Conservation (phyloP, 2,329 filamentous ascomycete species). For the Fonsecaea pedrosoi region DNA sequence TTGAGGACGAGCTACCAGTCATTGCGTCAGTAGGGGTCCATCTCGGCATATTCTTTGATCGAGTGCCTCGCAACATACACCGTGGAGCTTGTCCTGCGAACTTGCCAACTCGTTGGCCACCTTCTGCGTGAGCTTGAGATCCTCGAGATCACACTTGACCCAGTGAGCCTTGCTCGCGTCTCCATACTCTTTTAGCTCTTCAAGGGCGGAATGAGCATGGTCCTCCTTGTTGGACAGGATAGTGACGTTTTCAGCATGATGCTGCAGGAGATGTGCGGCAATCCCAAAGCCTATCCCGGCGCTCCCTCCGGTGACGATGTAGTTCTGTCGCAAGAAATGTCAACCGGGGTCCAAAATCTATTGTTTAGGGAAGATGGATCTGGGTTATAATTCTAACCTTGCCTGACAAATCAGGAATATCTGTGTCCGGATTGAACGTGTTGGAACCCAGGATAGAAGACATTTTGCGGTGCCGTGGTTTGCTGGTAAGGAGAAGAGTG, state of each 20-base stretch:
- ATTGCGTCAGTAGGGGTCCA: background rate
- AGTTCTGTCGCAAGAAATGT: constrained; percentile 45
- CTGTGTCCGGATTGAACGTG: constrained; percentile 45
- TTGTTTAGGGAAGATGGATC: background rate
- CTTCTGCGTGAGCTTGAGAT: constrained; percentile 54
- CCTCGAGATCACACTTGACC: constrained; percentile 55
- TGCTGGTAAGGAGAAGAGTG: background rate
- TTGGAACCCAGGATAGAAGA: constrained; percentile 9
- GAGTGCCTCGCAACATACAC: constrained; percentile 30
- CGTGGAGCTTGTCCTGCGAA: constrained; percentile 54
- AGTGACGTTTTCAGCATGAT: constrained; percentile 56
- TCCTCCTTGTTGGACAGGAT: constrained; percentile 59
- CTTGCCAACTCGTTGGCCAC: constrained; percentile 54
- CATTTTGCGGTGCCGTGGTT: constrained; percentile 1
- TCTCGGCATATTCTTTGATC: background rate
- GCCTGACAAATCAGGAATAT: constrained; percentile 50
- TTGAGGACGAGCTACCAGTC: constrained; percentile 52
- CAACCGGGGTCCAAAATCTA: too few relatives aligned
- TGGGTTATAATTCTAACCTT: constrained; percentile 43
- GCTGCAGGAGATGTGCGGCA: constrained; percentile 59
- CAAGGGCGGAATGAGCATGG: constrained; percentile 54
- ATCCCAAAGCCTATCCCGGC: constrained; percentile 61
- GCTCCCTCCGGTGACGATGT: constrained; percentile 57
- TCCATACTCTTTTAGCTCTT: constrained; percentile 53
- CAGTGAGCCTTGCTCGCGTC: constrained; percentile 55